Evolutionary conservation across 1,284 basidiomycete species (phyloP).

Genomic region (Acaromyces ingoldii): DNA sequence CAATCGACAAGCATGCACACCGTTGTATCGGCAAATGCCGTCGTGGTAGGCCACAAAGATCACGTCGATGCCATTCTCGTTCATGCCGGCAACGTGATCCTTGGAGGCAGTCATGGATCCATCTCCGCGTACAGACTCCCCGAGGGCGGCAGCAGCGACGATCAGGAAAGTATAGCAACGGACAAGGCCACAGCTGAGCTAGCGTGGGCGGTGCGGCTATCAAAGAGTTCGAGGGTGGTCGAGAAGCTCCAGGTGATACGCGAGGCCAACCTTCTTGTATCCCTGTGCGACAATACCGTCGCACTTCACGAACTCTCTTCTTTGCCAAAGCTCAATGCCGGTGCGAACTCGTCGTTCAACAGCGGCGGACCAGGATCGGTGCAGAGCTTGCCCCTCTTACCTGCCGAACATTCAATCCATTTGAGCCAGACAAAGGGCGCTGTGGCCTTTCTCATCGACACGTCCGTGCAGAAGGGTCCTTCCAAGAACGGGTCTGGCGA

Average conservation of each 20-base stretch:
- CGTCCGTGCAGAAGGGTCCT: slow-evolving; percentile 55
- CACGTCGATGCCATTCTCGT: slow-evolving; percentile 3
- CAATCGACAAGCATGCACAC: slow-evolving; percentile 9
- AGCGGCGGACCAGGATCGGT: background rate
- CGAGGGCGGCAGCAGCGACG: background rate
- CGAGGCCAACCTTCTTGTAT: slow-evolving; percentile 3
- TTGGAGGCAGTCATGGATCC: background rate
- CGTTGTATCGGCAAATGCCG: slow-evolving; percentile 7
- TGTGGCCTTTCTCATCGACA: slow-evolving; percentile 71
- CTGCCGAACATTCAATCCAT: background rate
- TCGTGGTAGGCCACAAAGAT: slow-evolving; percentile 10
- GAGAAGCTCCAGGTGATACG: slow-evolving; percentile 2
- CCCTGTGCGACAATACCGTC: background rate
- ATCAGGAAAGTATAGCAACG: background rate
- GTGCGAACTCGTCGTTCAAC: background rate
- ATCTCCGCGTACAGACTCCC: slow-evolving; percentile 2
- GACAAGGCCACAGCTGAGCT: background rate
- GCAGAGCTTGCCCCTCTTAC: background rate
- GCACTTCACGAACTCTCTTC: slow-evolving; percentile 2
- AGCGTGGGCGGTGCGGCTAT: background rate
- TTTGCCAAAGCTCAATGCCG: too few species aligned
- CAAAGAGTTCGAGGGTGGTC: background rate
- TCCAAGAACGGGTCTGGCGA: background rate
- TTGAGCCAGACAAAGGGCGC: slow-evolving; percentile 62
- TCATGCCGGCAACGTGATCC: slow-evolving; percentile 1